Evolutionary conservation across 2,329 filamentous ascomycete genomes (phyloP), one percentile per base, ranked within the genome.

Genomic region (Bipolaris victoriae): DNA sequence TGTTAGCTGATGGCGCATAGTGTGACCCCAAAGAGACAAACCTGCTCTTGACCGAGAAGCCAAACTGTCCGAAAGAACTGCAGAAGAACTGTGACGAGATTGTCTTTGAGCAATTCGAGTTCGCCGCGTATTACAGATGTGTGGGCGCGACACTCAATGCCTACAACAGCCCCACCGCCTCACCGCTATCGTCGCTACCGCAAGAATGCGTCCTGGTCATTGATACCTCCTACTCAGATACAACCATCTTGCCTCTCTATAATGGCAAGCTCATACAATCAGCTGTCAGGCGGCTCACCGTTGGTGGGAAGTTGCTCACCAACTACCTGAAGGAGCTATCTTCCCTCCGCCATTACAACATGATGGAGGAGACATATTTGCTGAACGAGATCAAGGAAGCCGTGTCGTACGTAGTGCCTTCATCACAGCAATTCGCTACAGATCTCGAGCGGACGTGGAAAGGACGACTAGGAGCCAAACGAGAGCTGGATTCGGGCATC

Each of bases 351-450:
- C 92, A 97, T 71, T 97, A 96, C 76, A 94, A 97, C 74, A 93
- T 99, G 87, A 88, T 95, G 61, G 93, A 96, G 75, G 95, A 99
- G 68, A 89, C 90, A 0, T 89, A 96, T 75, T 89, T 98, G 49
- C 92, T 97, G 73, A 97, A 97, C 69, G 91, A 97, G 75, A 93
- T 98, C 77, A 99, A 99, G 73, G 95, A 99, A 74, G 84, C 89
- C 4, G 88, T 90, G 0, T 96, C 91, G 72, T 98, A 90, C 67
- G 88, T 97, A 10, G 90, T 90, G 2, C 79, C 85, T 1, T 87
- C 96, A 70, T 46, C 64, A 18, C 62, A 70, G 35, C 61, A 70
- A 9, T 97, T 98, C 75, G 80, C 82, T 24, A 71, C 75, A 6
- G 91, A 97, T 66, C 84, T 99, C 35, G 93, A 98, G 61, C 84